phyloP scores from a whole-genome alignment of 192 early-diverging fungal species.

The Coemansia sp. region DNA sequence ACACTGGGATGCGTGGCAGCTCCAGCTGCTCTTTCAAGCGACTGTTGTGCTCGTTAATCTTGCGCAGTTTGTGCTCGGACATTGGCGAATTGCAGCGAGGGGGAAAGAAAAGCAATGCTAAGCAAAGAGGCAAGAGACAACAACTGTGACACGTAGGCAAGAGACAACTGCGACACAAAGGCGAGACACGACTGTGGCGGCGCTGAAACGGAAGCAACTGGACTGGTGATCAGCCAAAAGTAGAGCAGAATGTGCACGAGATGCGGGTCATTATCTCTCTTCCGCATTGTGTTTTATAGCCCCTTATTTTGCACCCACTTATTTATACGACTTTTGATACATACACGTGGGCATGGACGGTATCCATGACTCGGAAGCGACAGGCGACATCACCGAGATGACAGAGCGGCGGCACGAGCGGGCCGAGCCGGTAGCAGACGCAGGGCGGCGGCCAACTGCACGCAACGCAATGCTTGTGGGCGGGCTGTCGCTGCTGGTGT shows the following conservation, averaged over 20 bases:
- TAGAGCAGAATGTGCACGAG: neutral
- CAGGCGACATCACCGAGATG: constrained; percentile 5
- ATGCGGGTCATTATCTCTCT: neutral
- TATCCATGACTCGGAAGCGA: neutral
- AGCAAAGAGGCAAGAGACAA: neutral
- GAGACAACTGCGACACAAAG: neutral
- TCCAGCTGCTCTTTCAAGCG: constrained; percentile 77
- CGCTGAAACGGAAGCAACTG: too few relatives aligned
- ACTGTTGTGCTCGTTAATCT: constrained; percentile 72
- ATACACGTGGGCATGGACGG: neutral
- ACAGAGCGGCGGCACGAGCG: neutral
- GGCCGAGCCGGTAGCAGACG: neutral
- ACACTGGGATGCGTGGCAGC: constrained; percentile 71
- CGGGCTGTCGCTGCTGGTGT: constrained; percentile 30
- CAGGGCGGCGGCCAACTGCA: constrained; percentile 30
- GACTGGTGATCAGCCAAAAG: neutral
- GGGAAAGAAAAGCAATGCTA: neutral
- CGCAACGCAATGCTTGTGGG: constrained; percentile 42
- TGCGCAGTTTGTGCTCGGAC: constrained; percentile 67
- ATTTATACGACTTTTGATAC: neutral
- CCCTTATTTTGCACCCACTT: neutral
- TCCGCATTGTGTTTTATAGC: neutral
- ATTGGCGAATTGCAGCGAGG: constrained; percentile 4
- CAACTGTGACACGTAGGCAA: neutral
- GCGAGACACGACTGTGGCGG: neutral